Percentiles rank a stretch among this genome's conserved stretches.
Evolutionary conservation across 2,329 filamentous ascomycete genomes (phyloP).

Genomic region (Thielaviopsis cerberus): DNA sequence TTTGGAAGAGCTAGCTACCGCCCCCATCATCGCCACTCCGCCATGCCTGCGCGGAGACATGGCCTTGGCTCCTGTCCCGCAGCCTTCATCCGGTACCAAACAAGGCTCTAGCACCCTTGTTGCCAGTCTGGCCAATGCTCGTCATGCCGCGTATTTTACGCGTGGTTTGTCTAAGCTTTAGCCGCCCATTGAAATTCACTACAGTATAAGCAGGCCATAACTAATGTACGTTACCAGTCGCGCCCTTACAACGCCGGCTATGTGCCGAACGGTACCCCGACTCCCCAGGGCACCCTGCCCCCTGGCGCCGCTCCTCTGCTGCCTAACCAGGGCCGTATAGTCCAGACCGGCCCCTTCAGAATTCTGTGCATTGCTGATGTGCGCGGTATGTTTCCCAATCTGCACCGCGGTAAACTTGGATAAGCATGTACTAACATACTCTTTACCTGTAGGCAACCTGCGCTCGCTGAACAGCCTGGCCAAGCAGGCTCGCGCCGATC

Average conservation of each 20-base stretch:
- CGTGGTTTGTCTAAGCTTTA: background rate
- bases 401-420: background rate
- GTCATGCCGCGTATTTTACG: background rate
- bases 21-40: background rate
- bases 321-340: conserved; percentile 47
- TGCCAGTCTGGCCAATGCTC: background rate
- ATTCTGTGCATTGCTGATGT: conserved; percentile 56
- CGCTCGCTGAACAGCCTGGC: conserved; percentile 91
- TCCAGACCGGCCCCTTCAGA: conserved; percentile 46
- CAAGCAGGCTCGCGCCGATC: conserved; percentile 81
- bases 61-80: background rate
- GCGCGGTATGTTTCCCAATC: conserved; percentile 33
- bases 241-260: conserved; percentile 35
- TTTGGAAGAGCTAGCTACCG: background rate
- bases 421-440: background rate
- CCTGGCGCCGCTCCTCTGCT: conserved; percentile 45
- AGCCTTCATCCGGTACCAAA: background rate
- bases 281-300: conserved; percentile 17
- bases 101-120: background rate
- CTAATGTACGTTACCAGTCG: conserved; percentile 17
- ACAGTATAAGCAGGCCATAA: conserved; percentile 11
- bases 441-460: conserved; percentile 53
- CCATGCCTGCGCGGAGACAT: background rate
- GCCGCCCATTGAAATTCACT: background rate
- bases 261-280: conserved; percentile 42